Evolutionary conservation across 2,329 filamentous ascomycete genomes (phyloP).

Genomic region (Didymella segeticola): DNA sequence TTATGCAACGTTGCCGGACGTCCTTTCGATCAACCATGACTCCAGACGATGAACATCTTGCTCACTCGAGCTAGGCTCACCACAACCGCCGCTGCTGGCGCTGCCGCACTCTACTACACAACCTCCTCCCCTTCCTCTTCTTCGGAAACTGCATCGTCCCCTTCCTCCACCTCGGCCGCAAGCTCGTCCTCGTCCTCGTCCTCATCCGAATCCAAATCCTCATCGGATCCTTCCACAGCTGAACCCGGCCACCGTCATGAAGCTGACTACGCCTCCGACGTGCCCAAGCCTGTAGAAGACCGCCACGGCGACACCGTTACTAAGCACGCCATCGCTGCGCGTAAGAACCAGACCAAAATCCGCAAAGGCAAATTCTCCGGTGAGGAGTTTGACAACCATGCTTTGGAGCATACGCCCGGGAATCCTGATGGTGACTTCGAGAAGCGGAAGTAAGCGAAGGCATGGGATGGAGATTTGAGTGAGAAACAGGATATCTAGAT

Average conservation of each 20-base stretch:
- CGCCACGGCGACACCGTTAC: constrained; percentile 31
- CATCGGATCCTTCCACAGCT: not conserved
- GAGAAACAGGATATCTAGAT: too few species aligned
- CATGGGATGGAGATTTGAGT: too few species aligned
- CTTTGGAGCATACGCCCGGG: constrained; percentile 24
- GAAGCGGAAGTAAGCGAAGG: constrained; percentile 16
- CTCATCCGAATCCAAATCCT: not conserved
- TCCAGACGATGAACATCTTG: not conserved
- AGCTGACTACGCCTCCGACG: constrained; percentile 23
- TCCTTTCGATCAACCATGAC: not conserved
- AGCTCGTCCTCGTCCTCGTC: not conserved
- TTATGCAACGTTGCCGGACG: not conserved
- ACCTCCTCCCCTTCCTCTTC: not conserved
- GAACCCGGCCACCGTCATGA: constrained; percentile 15
- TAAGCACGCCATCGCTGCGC: constrained; percentile 35
- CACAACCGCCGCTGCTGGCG: constrained; percentile 24
- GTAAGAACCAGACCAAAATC: constrained; percentile 34
- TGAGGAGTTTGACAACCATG: constrained; percentile 37
- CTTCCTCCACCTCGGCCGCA: not conserved
- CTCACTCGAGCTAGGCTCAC: constrained; percentile 23
- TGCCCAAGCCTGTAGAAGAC: constrained; percentile 36
- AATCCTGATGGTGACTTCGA: constrained; percentile 35
- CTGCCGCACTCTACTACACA: constrained; percentile 26
- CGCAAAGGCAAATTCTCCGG: constrained; percentile 33
- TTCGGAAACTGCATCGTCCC: not conserved